These are phyloP conservation scores for Sextonia rubra DNA, from an alignment of 164 flowering plant genomes.

Conservation along the genomic window DNA sequence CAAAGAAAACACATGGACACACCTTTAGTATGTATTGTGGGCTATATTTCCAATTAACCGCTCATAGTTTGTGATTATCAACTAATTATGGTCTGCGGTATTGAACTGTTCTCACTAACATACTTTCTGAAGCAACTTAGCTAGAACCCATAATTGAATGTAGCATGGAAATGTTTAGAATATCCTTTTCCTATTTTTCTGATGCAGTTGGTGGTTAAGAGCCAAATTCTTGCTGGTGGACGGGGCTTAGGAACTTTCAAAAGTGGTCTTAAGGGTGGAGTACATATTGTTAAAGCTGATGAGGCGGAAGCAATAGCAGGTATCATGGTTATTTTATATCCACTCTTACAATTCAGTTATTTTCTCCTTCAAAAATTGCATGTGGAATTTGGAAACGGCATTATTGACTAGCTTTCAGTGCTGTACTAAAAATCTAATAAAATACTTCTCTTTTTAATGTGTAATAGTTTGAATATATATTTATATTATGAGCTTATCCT, in stretches of 20 bases:
- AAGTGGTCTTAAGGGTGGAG: slow-evolving; percentile 90
- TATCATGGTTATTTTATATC: slow-evolving; percentile 21
- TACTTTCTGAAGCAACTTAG: not conserved
- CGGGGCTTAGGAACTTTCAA: slow-evolving; percentile 92
- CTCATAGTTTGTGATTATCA: not conserved
- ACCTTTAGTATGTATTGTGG: not conserved
- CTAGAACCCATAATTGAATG: not conserved
- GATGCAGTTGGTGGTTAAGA: slow-evolving; percentile 88
- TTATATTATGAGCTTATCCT: no score
- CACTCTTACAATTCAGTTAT: not conserved
- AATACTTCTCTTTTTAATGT: not conserved
- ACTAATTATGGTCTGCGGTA: not conserved
- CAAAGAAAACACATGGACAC: not conserved
- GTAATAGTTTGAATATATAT: no score
- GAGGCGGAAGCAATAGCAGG: slow-evolving; percentile 88
- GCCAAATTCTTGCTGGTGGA: slow-evolving; percentile 98
- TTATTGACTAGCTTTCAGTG: not conserved
- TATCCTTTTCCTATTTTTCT: not conserved
- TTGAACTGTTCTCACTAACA: not conserved
- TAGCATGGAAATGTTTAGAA: not conserved
- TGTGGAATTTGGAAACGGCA: slow-evolving; percentile 22
- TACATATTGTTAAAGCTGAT: slow-evolving; percentile 79
- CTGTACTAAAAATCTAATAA: not conserved
- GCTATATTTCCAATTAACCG: not conserved
- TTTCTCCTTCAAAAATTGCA: slow-evolving; percentile 22